A percentile compares a stretch with the other conserved stretches of the same genome.
Evolutionary conservation across 768 basidiomycete species (phyloP).

Genomic region (Amylocystis lapponica): DNA sequence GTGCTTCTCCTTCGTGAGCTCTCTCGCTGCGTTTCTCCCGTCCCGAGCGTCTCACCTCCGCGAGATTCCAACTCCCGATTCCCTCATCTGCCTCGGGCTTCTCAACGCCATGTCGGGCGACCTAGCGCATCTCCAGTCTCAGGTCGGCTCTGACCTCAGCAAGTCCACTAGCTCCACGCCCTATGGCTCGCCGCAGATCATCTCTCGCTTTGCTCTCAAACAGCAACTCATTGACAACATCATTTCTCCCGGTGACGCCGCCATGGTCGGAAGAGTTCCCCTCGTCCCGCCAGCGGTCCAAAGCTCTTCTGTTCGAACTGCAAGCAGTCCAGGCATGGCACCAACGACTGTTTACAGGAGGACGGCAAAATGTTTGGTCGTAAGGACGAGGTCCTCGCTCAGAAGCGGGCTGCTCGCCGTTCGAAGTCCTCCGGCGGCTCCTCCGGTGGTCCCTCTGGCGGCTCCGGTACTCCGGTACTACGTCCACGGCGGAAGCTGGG

Average conservation of each 20-base stretch:
- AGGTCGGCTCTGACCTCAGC: not conserved
- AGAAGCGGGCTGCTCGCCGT: not conserved
- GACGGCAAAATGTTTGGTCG: too few relatives aligned
- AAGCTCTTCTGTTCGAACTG: not conserved
- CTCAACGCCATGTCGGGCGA: not conserved
- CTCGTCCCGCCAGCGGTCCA: too few relatives aligned
- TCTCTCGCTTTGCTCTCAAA: too few relatives aligned
- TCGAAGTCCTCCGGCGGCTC: not conserved
- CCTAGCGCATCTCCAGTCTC: not conserved
- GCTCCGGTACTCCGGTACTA: not conserved
- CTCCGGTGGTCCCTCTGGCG: not conserved
- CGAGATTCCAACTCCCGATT: not conserved
- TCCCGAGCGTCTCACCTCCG: not conserved
- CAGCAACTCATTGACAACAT: not conserved
- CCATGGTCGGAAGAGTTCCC: not conserved
- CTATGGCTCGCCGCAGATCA: too few relatives aligned
- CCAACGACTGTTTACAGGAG: too few relatives aligned
- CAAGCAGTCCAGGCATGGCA: too few relatives aligned
- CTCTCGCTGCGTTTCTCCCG: not conserved
- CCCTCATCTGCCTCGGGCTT: not conserved
- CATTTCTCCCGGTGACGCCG: slow-evolving; percentile 3
- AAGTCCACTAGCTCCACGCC: not conserved
- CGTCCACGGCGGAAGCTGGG: too few relatives aligned
- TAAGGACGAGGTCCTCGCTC: too few relatives aligned
- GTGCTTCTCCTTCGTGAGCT: not conserved